These are phyloP conservation scores for Nannochloropsis salina DNA, from an alignment of 108 stramenopile genomes.

Conservation along the genomic window DNA sequence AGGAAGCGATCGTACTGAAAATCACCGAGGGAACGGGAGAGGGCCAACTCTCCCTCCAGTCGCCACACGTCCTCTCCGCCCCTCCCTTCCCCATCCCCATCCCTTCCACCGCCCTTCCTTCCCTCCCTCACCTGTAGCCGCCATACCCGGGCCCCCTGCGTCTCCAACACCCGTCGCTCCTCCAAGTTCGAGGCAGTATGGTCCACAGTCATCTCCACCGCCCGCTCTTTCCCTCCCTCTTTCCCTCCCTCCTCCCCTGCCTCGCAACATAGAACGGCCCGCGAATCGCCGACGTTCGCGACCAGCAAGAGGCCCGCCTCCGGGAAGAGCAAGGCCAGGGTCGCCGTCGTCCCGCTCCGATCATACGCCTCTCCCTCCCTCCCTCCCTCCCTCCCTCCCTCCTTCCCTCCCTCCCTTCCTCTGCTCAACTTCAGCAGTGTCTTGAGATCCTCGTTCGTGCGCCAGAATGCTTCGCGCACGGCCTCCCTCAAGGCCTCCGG, in stretches of 20 bases:
- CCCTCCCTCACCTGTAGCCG: too few relatives aligned
- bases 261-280: slow-evolving; percentile 65
- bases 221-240: slow-evolving; percentile 47
- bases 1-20: slow-evolving; percentile 51
- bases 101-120: background rate
- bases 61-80: slow-evolving; percentile 54
- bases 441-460: slow-evolving; percentile 30
- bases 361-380: slow-evolving; percentile 17
- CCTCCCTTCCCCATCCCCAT: background rate
- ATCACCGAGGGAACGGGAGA: slow-evolving; percentile 79
- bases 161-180: slow-evolving; percentile 48
- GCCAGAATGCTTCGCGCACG: slow-evolving; percentile 29
- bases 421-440: background rate
- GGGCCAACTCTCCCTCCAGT: slow-evolving; percentile 81
- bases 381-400: background rate
- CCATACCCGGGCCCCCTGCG: background rate
- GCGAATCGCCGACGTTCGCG: slow-evolving; percentile 83
- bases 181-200: slow-evolving; percentile 67
- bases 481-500: slow-evolving; percentile 26
- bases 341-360: slow-evolving; percentile 48
- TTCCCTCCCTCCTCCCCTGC: slow-evolving; percentile 61
- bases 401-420: background rate
- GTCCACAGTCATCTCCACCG: slow-evolving; percentile 69
- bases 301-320: slow-evolving; percentile 58
- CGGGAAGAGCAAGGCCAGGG: slow-evolving; percentile 35